Conservation (phyloP, 2,329 filamentous ascomycete species). For the Emmonsiellopsis sp. region DNA sequence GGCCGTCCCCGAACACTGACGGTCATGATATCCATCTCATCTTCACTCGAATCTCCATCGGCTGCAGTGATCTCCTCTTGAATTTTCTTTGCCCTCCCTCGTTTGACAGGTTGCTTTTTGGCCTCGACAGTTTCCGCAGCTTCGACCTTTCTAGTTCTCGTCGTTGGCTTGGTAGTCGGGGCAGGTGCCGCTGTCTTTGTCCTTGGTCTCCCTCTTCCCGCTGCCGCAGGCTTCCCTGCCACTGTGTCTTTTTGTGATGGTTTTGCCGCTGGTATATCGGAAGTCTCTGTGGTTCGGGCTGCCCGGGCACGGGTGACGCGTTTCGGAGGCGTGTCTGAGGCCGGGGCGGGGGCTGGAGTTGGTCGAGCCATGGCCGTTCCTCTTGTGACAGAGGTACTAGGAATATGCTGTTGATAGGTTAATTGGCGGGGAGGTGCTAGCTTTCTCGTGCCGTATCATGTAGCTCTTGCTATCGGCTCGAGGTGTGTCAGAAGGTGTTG, state of each 20-base stretch:
- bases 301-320: slow-evolving; percentile 11
- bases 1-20: background rate
- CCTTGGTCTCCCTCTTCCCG: slow-evolving; percentile 10
- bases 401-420: background rate
- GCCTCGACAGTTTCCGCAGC: background rate
- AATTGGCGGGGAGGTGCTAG: background rate
- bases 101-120: slow-evolving; percentile 1
- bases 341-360: slow-evolving; percentile 1
- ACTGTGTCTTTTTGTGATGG: background rate
- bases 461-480: background rate
- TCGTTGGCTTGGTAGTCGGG: background rate
- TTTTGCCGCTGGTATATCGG: background rate
- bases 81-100: slow-evolving; percentile 4
- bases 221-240: background rate
- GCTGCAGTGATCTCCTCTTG: background rate
- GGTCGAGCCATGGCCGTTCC: slow-evolving; percentile 7
- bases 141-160: background rate
- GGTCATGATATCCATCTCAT: slow-evolving; percentile 13
- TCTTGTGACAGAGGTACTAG: background rate
- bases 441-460: background rate
- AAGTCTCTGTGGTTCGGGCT: slow-evolving; percentile 1
- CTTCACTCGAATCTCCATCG: slow-evolving; percentile 9
- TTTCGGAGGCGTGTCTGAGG: slow-evolving; percentile 9
- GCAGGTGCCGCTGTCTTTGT: slow-evolving; percentile 4
- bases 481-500: background rate